Evolutionary conservation across 73 alveolate genomes (phyloP), one percentile per base, ranked within the genome.

Genomic region (Durusdinium trenchii): DNA sequence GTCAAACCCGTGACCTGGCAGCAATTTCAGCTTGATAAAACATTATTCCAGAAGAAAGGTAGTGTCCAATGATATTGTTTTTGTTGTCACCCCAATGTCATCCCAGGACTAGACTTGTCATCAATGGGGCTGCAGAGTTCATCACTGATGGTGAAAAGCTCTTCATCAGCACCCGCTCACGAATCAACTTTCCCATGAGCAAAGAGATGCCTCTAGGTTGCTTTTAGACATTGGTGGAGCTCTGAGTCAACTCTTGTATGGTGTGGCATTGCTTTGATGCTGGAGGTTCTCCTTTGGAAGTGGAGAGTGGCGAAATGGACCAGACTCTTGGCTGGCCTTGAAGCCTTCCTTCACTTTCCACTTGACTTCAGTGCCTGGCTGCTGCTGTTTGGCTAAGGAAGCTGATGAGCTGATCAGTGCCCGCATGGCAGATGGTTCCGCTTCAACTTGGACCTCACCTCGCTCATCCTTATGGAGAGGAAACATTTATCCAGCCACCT

Each of bases 81-180:
- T n/a, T n/a, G n/a, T n/a, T n/a, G n/a, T n/a, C n/a, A n/a, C n/a
- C n/a, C n/a, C n/a, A n/a, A n/a, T 62, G 38, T 4, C 18, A 26
- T 1, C 45, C 36, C 48, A 73, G 85, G 85, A 18, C n/a, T 7
- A 73, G 18, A 36, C 42, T 36, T 51, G 42, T 48, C 85, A 73
- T 73, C 85, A 73, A 73, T 73, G 85, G 85, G n/a, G n/a, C 85
- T 35, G 85, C 85, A 36, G 85, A 73, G 36, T 38, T 73, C 46
- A 73, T 73, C 42, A 3, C 51, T 9, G 85, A 73, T 73, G 85
- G 85, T 36, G 54, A 73, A 28, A 0, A 35, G 51, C 85, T 73
- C 32, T 73, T 23, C 85, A 16, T 73, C 32, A 51, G 9, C n/a
- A 73, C n/a, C 52, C 48, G 51, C 12, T 73, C 85, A 2, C 85